Evolutionary conservation across 1,139 yeast species (phyloP).

Genomic region (Pichia sp.): DNA sequence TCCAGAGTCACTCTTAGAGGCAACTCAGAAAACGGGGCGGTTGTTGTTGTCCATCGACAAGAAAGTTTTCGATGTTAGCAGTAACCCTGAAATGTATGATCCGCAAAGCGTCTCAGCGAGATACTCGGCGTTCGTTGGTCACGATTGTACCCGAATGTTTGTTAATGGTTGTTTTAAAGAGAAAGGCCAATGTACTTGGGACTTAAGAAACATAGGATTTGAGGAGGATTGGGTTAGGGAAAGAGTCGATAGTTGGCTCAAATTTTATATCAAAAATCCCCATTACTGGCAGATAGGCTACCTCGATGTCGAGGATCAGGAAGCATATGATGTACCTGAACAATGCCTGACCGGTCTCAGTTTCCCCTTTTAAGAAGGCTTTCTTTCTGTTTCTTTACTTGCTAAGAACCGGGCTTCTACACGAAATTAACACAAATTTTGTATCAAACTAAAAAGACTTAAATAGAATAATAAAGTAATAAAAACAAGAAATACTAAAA

Average conservation of each 20-base stretch:
- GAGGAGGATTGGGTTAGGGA: conserved; percentile 31
- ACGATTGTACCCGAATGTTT: conserved; percentile 69
- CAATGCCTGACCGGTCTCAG: conserved; percentile 16
- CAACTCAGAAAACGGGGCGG: neutral
- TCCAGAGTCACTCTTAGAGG: conserved; percentile 44
- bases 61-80: conserved; percentile 63
- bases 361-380: conserved; percentile 5
- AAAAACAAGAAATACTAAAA: neutral
- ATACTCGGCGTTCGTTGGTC: conserved; percentile 60
- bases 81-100: conserved; percentile 46
- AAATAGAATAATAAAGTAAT: neutral
- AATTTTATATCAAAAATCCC: conserved; percentile 43
- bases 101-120: conserved; percentile 45
- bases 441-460: neutral
- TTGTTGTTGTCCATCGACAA: conserved; percentile 60
- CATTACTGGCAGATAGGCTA: conserved; percentile 64
- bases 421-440: neutral
- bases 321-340: conserved; percentile 15
- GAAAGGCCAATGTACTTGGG: conserved; percentile 58
- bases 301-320: conserved; percentile 36
- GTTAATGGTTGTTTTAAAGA: conserved; percentile 70
- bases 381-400: neutral
- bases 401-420: neutral
- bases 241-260: conserved; percentile 45
- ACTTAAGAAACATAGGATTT: conserved; percentile 52